Conservation (phyloP, 345 rosid species). For the Erodium maritimum region DNA sequence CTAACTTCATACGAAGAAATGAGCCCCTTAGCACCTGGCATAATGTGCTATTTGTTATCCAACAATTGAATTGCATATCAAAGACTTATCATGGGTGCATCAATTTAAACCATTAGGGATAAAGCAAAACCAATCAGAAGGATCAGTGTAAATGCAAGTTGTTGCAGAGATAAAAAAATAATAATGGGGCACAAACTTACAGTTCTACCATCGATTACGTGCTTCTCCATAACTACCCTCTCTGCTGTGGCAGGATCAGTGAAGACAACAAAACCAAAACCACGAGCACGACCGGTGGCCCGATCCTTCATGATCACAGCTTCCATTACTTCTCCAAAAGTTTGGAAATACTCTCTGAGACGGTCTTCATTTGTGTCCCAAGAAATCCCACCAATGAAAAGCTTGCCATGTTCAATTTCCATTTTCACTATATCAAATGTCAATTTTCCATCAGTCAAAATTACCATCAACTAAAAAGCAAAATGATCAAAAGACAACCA, state of each 20-base stretch:
- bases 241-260: slow-evolving; percentile 72
- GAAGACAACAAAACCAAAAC: slow-evolving; percentile 84
- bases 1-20: no score
- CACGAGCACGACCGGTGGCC: slow-evolving; percentile 89
- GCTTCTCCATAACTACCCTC: slow-evolving; percentile 63
- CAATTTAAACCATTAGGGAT: no score
- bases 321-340: slow-evolving; percentile 19
- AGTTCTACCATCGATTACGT: slow-evolving; percentile 70
- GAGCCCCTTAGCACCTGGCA: no score
- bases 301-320: slow-evolving; percentile 94
- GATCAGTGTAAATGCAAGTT: neutral
- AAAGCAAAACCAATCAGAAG: no score
- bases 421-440: slow-evolving; percentile 26
- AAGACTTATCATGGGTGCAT: no score
- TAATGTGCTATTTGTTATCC: no score
- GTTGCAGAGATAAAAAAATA: neutral
- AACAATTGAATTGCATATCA: no score
- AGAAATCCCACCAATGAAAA: slow-evolving; percentile 87
- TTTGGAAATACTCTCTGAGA: slow-evolving; percentile 65
- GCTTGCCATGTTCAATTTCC: slow-evolving; percentile 83
- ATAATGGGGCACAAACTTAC: slow-evolving; percentile 21
- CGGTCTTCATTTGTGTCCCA: slow-evolving; percentile 93
- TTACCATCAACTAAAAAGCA: slow-evolving; percentile 6
- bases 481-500: neutral
- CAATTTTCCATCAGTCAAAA: slow-evolving; percentile 7